Evolutionary conservation across 2,329 filamentous ascomycete genomes (phyloP), one percentile per base, ranked within the genome.

Genomic region (Aspergillus jensenii): DNA sequence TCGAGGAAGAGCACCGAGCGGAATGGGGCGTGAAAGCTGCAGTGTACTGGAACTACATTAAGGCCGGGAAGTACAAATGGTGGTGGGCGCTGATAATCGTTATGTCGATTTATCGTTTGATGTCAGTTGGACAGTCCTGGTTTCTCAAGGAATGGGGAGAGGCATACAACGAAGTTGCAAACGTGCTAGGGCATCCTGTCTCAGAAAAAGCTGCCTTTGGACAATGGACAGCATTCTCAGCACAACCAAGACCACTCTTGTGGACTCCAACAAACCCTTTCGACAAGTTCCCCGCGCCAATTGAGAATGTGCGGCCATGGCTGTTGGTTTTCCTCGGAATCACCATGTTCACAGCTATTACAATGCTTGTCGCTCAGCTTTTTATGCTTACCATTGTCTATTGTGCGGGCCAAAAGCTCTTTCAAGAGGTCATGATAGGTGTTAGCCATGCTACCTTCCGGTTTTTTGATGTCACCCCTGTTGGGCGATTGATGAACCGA

Each of bases 131-230:
- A 1, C 84, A 91, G 67, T 87, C 85, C 1, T 93, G 91, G 83
- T 93, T 95, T 45, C 81, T 96, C 54, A 96, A 96, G 70, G 83
- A 88, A 25, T 96, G 92, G 91, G 90, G 90, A 31, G 90, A 96
- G 69, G 86, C 86, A 6, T 93, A 93, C 71, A 68, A 72, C 37
- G 67, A 69, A 40, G 62, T 63, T 14, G 50, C 62, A 37, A 52
- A 70, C 2, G 25, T 65, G 15, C 55, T 68, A 7, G 70, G 48
- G 52, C 61, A 52, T 6, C 59, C 62, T 8, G 49, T 56, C 15
- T 59, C 56, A 33, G 63, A 61, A 21, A 54, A 58, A 6, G 31
- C 52, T 11, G 45, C 52, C 6, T 23, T 55, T 7, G 39, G 55
- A 2, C 27, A 41, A 27, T 57, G 48, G 52, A 35, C 52, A 8